phyloP scores from a whole-genome alignment of 495 filamentous ascomycete species.

The Tuber microsphaerosporum region DNA sequence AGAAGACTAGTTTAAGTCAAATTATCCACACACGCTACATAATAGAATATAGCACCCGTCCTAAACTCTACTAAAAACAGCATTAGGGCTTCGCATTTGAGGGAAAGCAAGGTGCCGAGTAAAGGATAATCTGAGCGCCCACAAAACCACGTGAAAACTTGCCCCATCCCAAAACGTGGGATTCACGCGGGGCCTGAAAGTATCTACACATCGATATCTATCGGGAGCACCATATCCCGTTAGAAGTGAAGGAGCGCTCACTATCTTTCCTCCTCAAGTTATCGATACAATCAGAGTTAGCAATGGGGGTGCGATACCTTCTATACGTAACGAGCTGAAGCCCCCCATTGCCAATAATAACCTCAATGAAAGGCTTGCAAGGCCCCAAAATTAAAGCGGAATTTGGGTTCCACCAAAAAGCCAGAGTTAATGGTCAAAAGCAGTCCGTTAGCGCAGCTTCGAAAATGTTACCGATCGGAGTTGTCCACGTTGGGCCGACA shows the following conservation, averaged over 20 bases:
- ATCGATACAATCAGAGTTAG: neutral
- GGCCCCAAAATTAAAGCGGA: neutral
- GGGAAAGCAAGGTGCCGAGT: neutral
- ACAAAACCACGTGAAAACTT: neutral
- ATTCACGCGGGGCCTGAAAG: neutral
- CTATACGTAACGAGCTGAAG: neutral
- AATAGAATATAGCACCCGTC: neutral
- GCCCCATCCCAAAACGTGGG: neutral
- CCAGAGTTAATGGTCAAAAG: neutral
- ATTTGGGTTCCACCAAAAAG: neutral
- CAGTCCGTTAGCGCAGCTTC: neutral
- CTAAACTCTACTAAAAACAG: neutral
- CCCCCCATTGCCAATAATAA: neutral
- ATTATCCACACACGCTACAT: neutral
- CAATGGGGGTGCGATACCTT: neutral
- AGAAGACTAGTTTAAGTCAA: neutral
- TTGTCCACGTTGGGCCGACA: neutral
- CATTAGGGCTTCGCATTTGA: neutral
- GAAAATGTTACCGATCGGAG: neutral
- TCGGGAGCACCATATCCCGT: neutral
- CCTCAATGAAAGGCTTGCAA: neutral
- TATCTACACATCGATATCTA: neutral
- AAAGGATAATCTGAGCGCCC: neutral
- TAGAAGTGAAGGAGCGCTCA: neutral
- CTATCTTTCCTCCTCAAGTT: neutral